Base-by-base conservation (phyloP, 177 flowering plant genomes). In the Tripterygium wilfordii region DNA sequence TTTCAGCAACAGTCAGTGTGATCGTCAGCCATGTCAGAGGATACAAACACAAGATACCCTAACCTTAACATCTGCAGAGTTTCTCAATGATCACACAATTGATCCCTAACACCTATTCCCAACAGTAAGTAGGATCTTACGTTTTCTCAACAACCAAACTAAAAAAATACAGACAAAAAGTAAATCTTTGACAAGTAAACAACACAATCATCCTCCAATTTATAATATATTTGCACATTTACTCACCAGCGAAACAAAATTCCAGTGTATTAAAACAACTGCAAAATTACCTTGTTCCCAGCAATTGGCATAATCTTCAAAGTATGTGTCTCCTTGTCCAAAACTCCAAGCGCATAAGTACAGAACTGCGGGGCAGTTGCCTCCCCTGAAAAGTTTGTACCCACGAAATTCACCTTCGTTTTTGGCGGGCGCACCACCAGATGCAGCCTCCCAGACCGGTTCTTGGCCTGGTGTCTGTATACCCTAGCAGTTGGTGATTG, bases 261-360 rank as follows among this genome's bases (percentile, higher is more conserved):
- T 3, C 23, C 20, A 48, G 14, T 10, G 12, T 10, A 28, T 2
- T 23, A 9, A 7, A 19, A 48, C 18, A 51, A n/a, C n/a, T n/a
- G n/a, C n/a, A 1, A 23, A 28, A 8, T 19, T 44, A 91, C 99
- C 95, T 80, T 92, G 50, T 89, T 75, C 14, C 77, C 60, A 15
- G 88, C 82, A 67, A 89, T 71, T 0, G 88, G 96, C 20, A 92
- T 75, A 42, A 92, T 69, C 61, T 75, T 88, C 42, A 88, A 62
- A 1, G 68, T 45, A 27, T 64, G 53, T 0, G 74, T 65, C 25
- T 64, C 77, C 67, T 80, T 88, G 59, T 88, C 96, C 42, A 92
- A 58, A 36, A 89, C 76, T 0, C 96, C 96, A 57, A 92, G 81
- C 0, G 85, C 79, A 47, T 82, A 80, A 10, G 64, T 68, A 31